A percentile compares a stretch with the other conserved stretches of the same genome.
These are phyloP conservation scores for Debaryomyces castellii DNA, from an alignment of 805 yeast species.

Conservation along the genomic window DNA sequence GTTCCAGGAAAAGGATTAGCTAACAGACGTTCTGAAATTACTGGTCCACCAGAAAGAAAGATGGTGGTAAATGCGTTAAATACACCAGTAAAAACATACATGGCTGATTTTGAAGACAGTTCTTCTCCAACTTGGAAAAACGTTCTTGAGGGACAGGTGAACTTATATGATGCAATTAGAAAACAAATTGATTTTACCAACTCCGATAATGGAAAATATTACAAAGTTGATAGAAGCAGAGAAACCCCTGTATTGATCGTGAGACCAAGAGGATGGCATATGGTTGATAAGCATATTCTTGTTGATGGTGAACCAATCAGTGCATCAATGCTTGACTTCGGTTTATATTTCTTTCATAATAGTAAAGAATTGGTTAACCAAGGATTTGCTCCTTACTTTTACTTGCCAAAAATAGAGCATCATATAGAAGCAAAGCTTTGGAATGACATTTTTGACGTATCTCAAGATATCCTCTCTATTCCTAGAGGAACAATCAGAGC, in stretches of 20 bases:
- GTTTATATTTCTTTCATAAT: constrained; percentile 19
- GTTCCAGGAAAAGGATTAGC: constrained; percentile 16
- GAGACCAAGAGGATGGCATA: constrained; percentile 23
- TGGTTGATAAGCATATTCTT: constrained; percentile 19
- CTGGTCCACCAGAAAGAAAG: constrained; percentile 23
- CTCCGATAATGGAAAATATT: constrained; percentile 30
- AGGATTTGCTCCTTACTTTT: constrained; percentile 21
- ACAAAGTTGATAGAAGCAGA: constrained; percentile 26
- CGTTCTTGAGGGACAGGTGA: constrained; percentile 19
- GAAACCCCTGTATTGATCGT: constrained; percentile 17
- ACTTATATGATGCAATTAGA: constrained; percentile 20
- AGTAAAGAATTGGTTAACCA: constrained; percentile 12
- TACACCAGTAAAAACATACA: constrained; percentile 19
- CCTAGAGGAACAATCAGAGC: constrained; percentile 21
- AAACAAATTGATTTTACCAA: constrained; percentile 15
- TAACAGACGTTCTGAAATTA: constrained; percentile 20
- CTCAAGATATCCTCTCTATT: constrained; percentile 16
- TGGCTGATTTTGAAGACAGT: constrained; percentile 22
- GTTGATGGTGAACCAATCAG: constrained; percentile 19
- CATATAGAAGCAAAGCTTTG: constrained; percentile 22
- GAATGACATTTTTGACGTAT: constrained; percentile 19
- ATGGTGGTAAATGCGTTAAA: constrained; percentile 22
- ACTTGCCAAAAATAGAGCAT: constrained; percentile 22
- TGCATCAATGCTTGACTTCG: constrained; percentile 20
- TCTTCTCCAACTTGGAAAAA: constrained; percentile 19